Evolutionary conservation across 1,284 basidiomycete genomes (phyloP).

Genomic region (Boletellus deceptivus): DNA sequence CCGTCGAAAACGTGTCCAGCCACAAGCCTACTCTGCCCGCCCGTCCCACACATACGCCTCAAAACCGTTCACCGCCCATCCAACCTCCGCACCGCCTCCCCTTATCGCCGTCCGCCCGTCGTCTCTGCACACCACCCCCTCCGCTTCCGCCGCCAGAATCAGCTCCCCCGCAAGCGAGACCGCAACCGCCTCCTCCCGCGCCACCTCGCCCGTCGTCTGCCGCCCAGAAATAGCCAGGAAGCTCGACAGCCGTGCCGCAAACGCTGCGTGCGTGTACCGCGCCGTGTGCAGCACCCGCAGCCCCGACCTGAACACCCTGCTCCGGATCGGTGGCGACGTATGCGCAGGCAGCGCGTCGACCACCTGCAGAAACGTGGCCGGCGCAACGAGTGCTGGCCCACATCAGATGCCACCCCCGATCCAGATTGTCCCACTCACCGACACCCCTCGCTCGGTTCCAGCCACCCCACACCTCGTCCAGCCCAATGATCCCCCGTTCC

Average conservation of each 20-base stretch:
- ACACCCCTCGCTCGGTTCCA: conserved; percentile 97
- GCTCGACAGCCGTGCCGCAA: conserved; percentile 61
- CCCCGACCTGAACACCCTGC: conserved; percentile 68
- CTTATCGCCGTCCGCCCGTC: conserved; percentile 50
- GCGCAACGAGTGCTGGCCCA: conserved; percentile 77
- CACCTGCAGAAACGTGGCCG: conserved; percentile 76
- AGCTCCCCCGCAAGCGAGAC: conserved; percentile 74
- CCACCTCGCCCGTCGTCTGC: conserved; percentile 62
- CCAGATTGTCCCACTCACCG: conserved; percentile 48
- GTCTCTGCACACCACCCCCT: conserved; percentile 72
- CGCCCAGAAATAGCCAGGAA: conserved; percentile 49
- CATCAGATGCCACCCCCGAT: background rate
- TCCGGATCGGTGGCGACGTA: conserved; percentile 68
- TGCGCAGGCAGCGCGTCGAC: conserved; percentile 66
- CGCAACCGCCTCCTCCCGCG: conserved; percentile 64
- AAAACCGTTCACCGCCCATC: conserved; percentile 58
- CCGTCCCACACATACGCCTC: conserved; percentile 68
- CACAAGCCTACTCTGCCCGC: too few relatives aligned
- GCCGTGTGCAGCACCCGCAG: conserved; percentile 86
- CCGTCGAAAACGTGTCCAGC: conserved; percentile 32
- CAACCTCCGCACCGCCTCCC: conserved; percentile 36
- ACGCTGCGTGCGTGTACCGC: conserved; percentile 61
- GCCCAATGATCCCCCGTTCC: conserved; percentile 74
- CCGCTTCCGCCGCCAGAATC: conserved; percentile 66
- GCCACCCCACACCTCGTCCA: conserved; percentile 96